phyloP scores from a whole-genome alignment of 2,329 filamentous ascomycete species.

The Paraphoma chrysanthemicola region DNA sequence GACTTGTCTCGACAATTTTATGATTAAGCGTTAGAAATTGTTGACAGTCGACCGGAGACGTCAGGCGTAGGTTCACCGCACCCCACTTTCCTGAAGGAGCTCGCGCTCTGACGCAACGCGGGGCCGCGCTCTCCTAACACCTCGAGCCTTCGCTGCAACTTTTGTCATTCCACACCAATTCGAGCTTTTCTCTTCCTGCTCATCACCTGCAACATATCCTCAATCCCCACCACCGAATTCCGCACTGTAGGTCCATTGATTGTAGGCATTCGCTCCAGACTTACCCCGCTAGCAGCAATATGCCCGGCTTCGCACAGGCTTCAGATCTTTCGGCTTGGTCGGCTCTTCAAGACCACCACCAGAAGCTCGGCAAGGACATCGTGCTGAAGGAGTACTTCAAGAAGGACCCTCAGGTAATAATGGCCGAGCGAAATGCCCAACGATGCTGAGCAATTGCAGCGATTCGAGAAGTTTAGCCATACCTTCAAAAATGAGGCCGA shows the following conservation, averaged over 20 bases:
- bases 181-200: conserved; percentile 17
- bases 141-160: conserved; percentile 3
- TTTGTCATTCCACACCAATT: conserved; percentile 9
- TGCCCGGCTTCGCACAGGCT: conserved; percentile 78
- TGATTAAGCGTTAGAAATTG: conserved; percentile 37
- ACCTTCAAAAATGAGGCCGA: conserved; percentile 82
- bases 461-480: conserved; percentile 89
- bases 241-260: conserved; percentile 6
- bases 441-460: conserved; percentile 52
- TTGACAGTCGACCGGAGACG: conserved; percentile 19
- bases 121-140: conserved; percentile 24
- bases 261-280: conserved; percentile 5
- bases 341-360: conserved; percentile 89
- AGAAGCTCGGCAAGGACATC: conserved; percentile 84
- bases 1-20: conserved; percentile 1
- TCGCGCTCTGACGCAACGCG: conserved; percentile 27
- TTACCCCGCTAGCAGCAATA: conserved; percentile 34
- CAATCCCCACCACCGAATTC: conserved; percentile 17
- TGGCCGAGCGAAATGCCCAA: not conserved
- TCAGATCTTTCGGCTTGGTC: conserved; percentile 87
- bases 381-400: conserved; percentile 93
- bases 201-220: conserved; percentile 14
- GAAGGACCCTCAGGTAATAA: conserved; percentile 68
- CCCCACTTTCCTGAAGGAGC: conserved; percentile 21
- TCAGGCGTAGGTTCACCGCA: conserved; percentile 12